Base-by-base conservation (phyloP, 176 grass and related monocot species). In the Pontederia paniculata region DNA sequence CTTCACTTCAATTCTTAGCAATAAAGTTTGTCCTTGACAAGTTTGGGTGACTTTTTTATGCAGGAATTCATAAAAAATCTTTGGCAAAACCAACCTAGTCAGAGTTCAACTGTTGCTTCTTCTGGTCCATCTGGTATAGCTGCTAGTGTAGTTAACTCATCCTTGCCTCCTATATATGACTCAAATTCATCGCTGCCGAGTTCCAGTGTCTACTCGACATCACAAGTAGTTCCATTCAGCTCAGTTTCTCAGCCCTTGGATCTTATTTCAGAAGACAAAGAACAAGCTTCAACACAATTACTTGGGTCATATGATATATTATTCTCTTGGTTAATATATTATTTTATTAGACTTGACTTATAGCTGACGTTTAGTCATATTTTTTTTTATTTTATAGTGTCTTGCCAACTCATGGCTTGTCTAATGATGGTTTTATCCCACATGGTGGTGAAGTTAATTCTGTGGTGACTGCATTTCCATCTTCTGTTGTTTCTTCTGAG, bases 51-150 rank as follows among this genome's bases (percentile, higher is more conserved):
- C 37, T 54, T 48, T 80, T 37, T 37, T 65, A 63, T 76, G 53
- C 71, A 97, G 91, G 91, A 97, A 69, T 97, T 97, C 21, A 67
- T 67, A 63, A 78, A 85, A 16, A 79, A 79, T 78, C 71, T 90
- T 45, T 97, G 91, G 91, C 85, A 97, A 48, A 76, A 80, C 50
- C 85, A 96, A 48, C 60, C 65, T 69, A 73, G 67, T 73, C 81
- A 89, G 70, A 97, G 81, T 84, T 70, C 80, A 71, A 76, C 62
- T 54, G 63, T 74, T 73, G 70, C 55, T 9, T 42, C 79, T 67
- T 7, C 81, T 80, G 58, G 64, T 55, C 73, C 74, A 31, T 46
- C 79, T 6, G 47, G 59, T 80, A 64, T 54, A 44, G 55, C 68
- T 9, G 17, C 58, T 68, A 65, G 62, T 53, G 46, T 74, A 52